A percentile compares a stretch with the other conserved stretches of the same genome.
These are phyloP conservation scores for Penicillium steckii DNA, from an alignment of 495 filamentous ascomycete species.

Conservation along the genomic window DNA sequence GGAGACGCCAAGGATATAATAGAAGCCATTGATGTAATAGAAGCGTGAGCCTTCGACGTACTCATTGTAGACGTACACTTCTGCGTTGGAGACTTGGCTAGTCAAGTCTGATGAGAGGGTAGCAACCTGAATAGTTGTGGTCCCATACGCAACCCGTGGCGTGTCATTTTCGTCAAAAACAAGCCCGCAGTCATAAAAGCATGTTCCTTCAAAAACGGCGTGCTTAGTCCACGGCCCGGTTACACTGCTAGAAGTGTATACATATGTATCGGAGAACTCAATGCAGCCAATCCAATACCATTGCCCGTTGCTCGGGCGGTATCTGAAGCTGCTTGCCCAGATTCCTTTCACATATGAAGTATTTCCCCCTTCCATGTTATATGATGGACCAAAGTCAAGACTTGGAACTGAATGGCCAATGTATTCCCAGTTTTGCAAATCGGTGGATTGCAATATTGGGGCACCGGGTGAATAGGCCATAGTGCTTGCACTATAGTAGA, in stretches of 20 bases:
- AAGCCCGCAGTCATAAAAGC: conserved; percentile 60
- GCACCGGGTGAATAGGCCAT: conserved; percentile 60
- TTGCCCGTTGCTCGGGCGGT: conserved; percentile 39
- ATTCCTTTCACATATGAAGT: conserved; percentile 53
- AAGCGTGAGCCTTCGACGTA: conserved; percentile 56
- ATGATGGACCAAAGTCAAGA: conserved; percentile 46
- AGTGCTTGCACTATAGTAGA: conserved; percentile 57
- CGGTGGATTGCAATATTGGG: conserved; percentile 53
- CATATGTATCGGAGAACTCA: conserved; percentile 43
- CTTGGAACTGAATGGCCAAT: conserved; percentile 53
- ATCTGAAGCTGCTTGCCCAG: conserved; percentile 54
- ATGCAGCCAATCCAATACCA: conserved; percentile 62
- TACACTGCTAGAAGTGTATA: conserved; percentile 44
- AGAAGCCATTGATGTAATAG: conserved; percentile 53
- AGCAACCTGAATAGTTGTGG: conserved; percentile 46
- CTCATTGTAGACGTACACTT: conserved; percentile 36
- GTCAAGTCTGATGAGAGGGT: conserved; percentile 48
- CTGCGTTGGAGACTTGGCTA: conserved; percentile 38
- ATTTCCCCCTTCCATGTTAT: conserved; percentile 41
- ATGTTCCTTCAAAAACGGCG: conserved; percentile 33
- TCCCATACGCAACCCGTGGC: conserved; percentile 58
- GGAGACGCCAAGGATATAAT: conserved; percentile 52
- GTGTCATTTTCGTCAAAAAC: conserved; percentile 54
- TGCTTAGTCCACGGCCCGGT: conserved; percentile 40
- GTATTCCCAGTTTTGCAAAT: conserved; percentile 57